Evolutionary conservation across 2,329 filamentous ascomycete genomes (phyloP), one percentile per base, ranked within the genome.

Genomic region (Alternaria sp.): DNA sequence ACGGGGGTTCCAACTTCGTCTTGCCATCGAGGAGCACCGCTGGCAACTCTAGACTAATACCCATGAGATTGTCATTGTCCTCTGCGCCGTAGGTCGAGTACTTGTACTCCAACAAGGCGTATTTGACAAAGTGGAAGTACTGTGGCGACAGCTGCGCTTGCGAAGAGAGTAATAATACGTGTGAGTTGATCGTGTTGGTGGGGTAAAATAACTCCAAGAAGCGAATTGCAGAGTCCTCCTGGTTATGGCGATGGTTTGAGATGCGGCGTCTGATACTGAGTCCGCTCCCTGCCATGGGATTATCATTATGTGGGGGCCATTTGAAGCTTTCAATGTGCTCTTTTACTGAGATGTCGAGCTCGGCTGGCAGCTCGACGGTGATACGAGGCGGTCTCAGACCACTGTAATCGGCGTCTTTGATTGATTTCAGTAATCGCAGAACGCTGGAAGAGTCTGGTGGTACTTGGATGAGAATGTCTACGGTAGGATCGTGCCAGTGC

Each of bases 171-270:
- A 97, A 80, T n/a, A 99, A 84, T 3, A 97, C 87, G 75, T 97
- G 93, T 10, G 90, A 89, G 54, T 87, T 79, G 2, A 78, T 75
- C 5, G 88, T 83, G 59, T 88, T 83, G 3, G 83, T 80, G 2
- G 95, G 94, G 85, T 93, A 98, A 77, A 97, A 97, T 0, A 92
- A 91, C 80, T 98, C 94, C 5, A 97, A 81, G 60, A 94, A 92
- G 25, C 90, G 88, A 16, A 90, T 83, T 0, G 92, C 89, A 57
- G 90, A 89, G 68, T 94, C 90, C 65, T 91, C 88, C 44, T 91
- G 85, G 6, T 84, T 88, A 63, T 90, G 72, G 48, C 82, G 83
- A 49, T 85, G 81, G 38, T 83, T 83, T 11, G 87, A 82, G 44
- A 97, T 89, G 30, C 92, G 90, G 64, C 92, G 92, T 27, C 91